Percentiles rank a stretch among this genome's conserved stretches.
phyloP scores from a whole-genome alignment of 176 grass and related monocot species.

The Tillandsia fasciculata region DNA sequence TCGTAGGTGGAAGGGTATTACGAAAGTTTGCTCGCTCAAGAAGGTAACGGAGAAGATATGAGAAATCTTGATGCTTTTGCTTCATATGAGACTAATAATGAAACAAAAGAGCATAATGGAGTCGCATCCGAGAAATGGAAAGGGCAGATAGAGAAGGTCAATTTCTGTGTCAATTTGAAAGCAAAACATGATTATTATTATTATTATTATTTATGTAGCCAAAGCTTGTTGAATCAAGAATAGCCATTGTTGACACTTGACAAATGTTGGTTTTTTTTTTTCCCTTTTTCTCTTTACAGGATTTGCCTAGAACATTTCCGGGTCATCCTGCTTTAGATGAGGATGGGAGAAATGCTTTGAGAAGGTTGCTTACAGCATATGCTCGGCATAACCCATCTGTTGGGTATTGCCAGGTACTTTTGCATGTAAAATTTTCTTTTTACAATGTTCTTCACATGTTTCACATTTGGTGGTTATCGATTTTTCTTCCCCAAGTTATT shows the following conservation, averaged over 20 bases:
- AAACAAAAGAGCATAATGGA: conserved; percentile 29
- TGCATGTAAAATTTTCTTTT: neutral
- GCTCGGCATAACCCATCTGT: conserved; percentile 96
- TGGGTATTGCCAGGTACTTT: conserved; percentile 92
- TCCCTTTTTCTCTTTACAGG: conserved; percentile 30
- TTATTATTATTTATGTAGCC: neutral
- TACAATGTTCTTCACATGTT: conserved; percentile 1
- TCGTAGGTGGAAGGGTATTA: conserved; percentile 89
- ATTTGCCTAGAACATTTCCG: conserved; percentile 99
- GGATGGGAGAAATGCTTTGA: conserved; percentile 96
- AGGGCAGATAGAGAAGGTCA: conserved; percentile 98
- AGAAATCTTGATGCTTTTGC: conserved; percentile 20
- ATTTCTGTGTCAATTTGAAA: neutral
- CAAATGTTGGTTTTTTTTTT: neutral
- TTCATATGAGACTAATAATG: conserved; percentile 27
- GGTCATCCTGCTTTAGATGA: conserved; percentile 94
- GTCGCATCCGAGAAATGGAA: conserved; percentile 76
- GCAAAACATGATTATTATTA: too few relatives aligned
- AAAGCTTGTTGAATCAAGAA: too few relatives aligned
- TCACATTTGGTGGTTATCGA: neutral
- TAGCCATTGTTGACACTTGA: neutral
- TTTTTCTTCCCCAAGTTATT: too few relatives aligned
- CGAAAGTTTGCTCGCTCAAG: conserved; percentile 47
- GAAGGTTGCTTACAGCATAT: conserved; percentile 89
- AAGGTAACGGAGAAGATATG: conserved; percentile 17